Percentiles rank a stretch among this genome's conserved stretches.
These are phyloP conservation scores for Phytophthora lateralis DNA, from an alignment of 352 stramenopile genomes.

Conservation along the genomic window DNA sequence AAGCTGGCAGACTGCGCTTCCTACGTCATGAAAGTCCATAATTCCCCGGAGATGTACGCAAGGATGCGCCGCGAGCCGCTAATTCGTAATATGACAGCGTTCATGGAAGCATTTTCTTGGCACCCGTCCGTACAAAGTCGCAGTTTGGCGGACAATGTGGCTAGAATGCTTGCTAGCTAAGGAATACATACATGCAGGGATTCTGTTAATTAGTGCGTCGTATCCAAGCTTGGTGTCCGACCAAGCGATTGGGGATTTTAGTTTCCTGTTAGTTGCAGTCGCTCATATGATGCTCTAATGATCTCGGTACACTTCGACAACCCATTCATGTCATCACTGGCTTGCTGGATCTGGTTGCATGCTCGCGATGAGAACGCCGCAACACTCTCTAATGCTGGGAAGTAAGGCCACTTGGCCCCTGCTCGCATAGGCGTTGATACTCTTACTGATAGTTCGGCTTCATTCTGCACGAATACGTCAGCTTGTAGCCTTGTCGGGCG, in stretches of 20 bases:
- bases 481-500: not conserved
- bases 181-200: not conserved
- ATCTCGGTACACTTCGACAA: not conserved
- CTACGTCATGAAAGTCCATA: slow-evolving; percentile 47
- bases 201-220: not conserved
- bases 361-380: not conserved
- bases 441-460: not conserved
- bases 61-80: slow-evolving; percentile 36
- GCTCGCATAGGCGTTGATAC: not conserved
- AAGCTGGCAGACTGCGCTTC: slow-evolving; percentile 43
- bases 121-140: slow-evolving; percentile 39
- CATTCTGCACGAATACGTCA: not conserved
- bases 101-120: slow-evolving; percentile 49
- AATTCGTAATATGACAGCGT: slow-evolving; percentile 38
- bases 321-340: not conserved
- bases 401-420: not conserved
- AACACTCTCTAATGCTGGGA: not conserved
- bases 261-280: not conserved
- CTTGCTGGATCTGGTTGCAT: not conserved
- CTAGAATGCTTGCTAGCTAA: slow-evolving; percentile 1
- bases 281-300: not conserved
- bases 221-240: no score
- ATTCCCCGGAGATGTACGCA: slow-evolving; percentile 38
- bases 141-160: slow-evolving; percentile 1
- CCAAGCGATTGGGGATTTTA: not conserved